These are phyloP conservation scores for Apophysomyces ossiformis DNA, from an alignment of 371 early-diverging fungal genomes.

Conservation along the genomic window DNA sequence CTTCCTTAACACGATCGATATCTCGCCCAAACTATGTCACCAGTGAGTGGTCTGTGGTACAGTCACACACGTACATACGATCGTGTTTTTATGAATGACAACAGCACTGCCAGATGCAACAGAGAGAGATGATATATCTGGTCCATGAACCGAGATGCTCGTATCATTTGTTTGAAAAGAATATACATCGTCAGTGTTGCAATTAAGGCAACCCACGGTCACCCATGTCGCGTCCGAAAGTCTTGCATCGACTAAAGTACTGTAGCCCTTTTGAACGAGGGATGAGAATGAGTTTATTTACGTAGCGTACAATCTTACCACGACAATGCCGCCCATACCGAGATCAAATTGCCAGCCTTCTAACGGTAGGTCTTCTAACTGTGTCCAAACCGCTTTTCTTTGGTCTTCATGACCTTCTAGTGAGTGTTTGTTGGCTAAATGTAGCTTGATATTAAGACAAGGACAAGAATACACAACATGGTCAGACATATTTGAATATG, in stretches of 20 bases:
- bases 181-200: conserved; percentile 37
- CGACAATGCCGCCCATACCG: conserved; percentile 43
- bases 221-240: conserved; percentile 25
- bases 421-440: conserved; percentile 38
- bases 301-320: conserved; percentile 25
- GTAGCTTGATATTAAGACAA: conserved; percentile 46
- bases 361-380: conserved; percentile 25
- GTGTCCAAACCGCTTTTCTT: conserved; percentile 22
- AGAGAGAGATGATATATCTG: conserved; percentile 18
- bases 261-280: conserved; percentile 15
- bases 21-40: conserved; percentile 13
- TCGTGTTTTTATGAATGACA: conserved; percentile 20
- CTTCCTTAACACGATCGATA: conserved; percentile 22
- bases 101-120: conserved; percentile 27
- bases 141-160: not conserved
- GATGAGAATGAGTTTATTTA: not conserved
- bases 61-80: conserved; percentile 16
- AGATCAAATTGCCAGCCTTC: conserved; percentile 44
- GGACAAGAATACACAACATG: conserved; percentile 47
- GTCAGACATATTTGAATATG: conserved; percentile 25
- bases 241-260: conserved; percentile 19
- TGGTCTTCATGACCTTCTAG: conserved; percentile 34
- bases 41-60: not conserved
- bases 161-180: conserved; percentile 24
- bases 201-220: conserved; percentile 42